phyloP scores from a whole-genome alignment of 2,329 filamentous ascomycete species.

The Exophiala dermatitidis region DNA sequence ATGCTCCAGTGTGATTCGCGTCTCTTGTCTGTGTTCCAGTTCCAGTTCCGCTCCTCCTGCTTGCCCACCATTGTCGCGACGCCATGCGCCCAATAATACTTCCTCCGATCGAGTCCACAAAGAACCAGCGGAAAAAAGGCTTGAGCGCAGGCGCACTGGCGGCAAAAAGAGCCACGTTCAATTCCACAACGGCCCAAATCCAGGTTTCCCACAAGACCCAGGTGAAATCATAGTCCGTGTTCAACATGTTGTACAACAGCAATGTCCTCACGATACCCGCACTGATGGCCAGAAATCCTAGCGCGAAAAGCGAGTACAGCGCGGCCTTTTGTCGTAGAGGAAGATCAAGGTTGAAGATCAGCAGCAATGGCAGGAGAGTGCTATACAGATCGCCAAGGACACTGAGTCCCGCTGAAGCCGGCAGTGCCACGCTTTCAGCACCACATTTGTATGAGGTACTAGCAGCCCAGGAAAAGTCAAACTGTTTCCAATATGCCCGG shows the following conservation, averaged over 20 bases:
- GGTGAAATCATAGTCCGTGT: conserved; percentile 23
- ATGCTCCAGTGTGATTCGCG: neutral
- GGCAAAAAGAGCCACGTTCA: conserved; percentile 29
- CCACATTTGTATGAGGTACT: conserved; percentile 17
- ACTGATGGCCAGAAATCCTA: conserved; percentile 24
- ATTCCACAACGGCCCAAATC: conserved; percentile 31
- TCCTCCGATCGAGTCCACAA: conserved; percentile 17
- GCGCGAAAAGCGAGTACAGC: conserved; percentile 23
- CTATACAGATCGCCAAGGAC: conserved; percentile 26
- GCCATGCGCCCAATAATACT: conserved; percentile 3
- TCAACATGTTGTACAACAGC: conserved; percentile 21
- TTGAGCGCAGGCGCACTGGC: conserved; percentile 30
- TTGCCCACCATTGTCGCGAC: neutral
- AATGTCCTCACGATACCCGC: conserved; percentile 23
- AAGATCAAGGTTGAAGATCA: conserved; percentile 22
- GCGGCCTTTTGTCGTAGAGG: conserved; percentile 21
- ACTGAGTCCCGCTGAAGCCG: conserved; percentile 19
- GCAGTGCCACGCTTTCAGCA: conserved; percentile 18
- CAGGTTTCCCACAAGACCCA: conserved; percentile 24
- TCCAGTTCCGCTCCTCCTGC: neutral
- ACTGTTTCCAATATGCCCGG: conserved; percentile 25
- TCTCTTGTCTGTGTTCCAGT: neutral
- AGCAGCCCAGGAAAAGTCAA: conserved; percentile 16
- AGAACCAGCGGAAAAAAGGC: conserved; percentile 26
- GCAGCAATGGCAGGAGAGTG: conserved; percentile 22